Evolutionary conservation across 257 asterid genomes (phyloP).

Genomic region (Solanum virginianum): DNA sequence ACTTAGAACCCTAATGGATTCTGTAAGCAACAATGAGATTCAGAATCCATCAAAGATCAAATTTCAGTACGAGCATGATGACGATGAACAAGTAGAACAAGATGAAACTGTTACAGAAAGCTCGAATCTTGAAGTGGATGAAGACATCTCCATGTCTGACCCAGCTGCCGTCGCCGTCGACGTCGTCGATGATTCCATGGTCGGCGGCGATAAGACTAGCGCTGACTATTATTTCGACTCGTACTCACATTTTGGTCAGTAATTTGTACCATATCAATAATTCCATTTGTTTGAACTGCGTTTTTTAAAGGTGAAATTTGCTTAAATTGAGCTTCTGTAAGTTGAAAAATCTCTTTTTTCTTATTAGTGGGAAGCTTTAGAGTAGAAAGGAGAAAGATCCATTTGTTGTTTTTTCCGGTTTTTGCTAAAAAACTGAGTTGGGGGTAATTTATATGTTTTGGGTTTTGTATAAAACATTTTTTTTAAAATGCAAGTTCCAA

Average conservation of each 20-base stretch:
- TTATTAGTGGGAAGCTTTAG: neutral
- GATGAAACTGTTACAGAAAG: constrained; percentile 49
- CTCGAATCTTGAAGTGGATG: constrained; percentile 50
- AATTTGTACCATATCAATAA: neutral
- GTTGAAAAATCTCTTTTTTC: neutral
- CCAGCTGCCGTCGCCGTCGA: constrained; percentile 13
- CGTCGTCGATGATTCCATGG: constrained; percentile 13
- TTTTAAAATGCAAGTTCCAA: neutral
- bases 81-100: constrained; percentile 16
- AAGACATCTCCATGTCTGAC: constrained; percentile 58
- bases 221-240: constrained; percentile 97
- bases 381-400: neutral
- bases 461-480: neutral
- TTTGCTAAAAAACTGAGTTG: neutral
- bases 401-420: neutral
- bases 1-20: neutral
- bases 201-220: constrained; percentile 67
- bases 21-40: neutral
- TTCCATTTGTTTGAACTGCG: neutral
- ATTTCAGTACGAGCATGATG: constrained; percentile 13
- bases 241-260: constrained; percentile 82
- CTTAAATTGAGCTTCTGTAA: neutral
- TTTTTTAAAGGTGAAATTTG: neutral
- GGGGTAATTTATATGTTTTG: neutral
- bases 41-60: constrained; percentile 8